Percentiles rank a stretch among this genome's conserved stretches.
phyloP scores from a whole-genome alignment of 1,284 basidiomycete species.

The Microbotryum silenes-acaulis region DNA sequence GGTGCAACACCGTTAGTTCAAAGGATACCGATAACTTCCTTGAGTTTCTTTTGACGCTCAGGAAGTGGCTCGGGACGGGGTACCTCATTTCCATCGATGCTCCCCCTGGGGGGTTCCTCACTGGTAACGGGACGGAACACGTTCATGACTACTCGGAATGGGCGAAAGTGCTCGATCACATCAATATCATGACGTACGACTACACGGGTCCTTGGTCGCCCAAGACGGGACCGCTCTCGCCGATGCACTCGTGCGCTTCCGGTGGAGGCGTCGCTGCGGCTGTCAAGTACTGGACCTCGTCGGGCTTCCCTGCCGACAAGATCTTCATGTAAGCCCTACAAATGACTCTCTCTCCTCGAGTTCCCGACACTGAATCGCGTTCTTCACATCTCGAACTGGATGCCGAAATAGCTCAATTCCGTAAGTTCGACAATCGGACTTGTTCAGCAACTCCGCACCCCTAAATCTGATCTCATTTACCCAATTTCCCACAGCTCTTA shows the following conservation, averaged over 20 bases:
- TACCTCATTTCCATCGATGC: too few relatives aligned
- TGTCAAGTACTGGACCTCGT: neutral
- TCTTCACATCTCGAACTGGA: conserved; percentile 5
- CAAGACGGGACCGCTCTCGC: conserved; percentile 4
- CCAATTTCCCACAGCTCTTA: conserved; percentile 3
- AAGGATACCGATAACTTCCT: too few relatives aligned
- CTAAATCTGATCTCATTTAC: too few relatives aligned
- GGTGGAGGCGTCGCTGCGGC: neutral
- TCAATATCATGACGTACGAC: neutral
- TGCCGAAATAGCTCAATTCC: conserved; percentile 7
- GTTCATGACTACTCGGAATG: neutral
- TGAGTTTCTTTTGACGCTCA: too few relatives aligned
- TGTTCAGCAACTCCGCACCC: too few relatives aligned
- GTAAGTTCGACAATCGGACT: too few relatives aligned
- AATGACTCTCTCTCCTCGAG: too few relatives aligned
- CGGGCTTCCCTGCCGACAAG: neutral
- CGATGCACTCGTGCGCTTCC: neutral
- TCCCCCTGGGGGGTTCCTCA: too few relatives aligned
- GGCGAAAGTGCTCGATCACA: neutral
- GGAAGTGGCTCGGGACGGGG: too few relatives aligned
- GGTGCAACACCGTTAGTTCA: too few relatives aligned
- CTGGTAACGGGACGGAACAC: neutral
- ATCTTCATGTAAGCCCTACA: neutral
- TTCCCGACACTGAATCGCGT: neutral
- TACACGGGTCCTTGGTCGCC: neutral